phyloP scores from a whole-genome alignment of 306 rosid species.

The Inga leiocalycina region DNA sequence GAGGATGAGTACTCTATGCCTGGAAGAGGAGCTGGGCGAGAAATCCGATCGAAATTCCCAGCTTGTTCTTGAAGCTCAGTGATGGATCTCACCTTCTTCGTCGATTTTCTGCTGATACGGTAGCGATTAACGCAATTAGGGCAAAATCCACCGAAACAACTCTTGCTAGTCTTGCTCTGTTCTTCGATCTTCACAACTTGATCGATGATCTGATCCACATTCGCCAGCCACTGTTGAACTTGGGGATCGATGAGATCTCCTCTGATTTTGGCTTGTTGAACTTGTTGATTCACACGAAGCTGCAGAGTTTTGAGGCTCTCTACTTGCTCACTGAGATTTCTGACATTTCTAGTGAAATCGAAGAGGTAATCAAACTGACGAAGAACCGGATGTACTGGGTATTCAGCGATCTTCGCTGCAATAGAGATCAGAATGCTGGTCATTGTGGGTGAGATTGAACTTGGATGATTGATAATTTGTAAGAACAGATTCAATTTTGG shows the following conservation, averaged over 20 bases:
- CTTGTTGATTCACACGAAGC: background rate
- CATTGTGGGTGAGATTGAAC: slow-evolving; percentile 1
- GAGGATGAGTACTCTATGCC: slow-evolving; percentile 14
- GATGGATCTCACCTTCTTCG: background rate
- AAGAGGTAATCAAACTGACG: slow-evolving; percentile 20
- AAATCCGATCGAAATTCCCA: background rate
- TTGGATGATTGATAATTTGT: background rate
- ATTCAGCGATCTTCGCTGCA: slow-evolving; percentile 19
- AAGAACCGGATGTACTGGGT: slow-evolving; percentile 11
- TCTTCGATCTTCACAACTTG: slow-evolving; percentile 1
- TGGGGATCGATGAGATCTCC: slow-evolving; percentile 9
- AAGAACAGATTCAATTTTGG: background rate
- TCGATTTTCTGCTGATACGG: background rate
- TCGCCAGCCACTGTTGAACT: background rate
- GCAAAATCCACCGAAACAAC: slow-evolving; percentile 3
- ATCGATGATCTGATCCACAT: background rate
- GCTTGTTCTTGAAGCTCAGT: background rate
- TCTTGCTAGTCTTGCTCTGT: background rate
- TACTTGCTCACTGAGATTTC: background rate
- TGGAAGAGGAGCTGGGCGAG: slow-evolving; percentile 1
- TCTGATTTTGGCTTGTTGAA: background rate
- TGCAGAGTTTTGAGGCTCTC: background rate
- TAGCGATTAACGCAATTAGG: slow-evolving; percentile 20
- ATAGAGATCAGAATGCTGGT: background rate
- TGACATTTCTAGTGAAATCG: slow-evolving; percentile 1